Evolutionary conservation across 1,284 basidiomycete genomes (phyloP), one percentile per base, ranked within the genome.

Genomic region (Pseudozyma hubeiensis): DNA sequence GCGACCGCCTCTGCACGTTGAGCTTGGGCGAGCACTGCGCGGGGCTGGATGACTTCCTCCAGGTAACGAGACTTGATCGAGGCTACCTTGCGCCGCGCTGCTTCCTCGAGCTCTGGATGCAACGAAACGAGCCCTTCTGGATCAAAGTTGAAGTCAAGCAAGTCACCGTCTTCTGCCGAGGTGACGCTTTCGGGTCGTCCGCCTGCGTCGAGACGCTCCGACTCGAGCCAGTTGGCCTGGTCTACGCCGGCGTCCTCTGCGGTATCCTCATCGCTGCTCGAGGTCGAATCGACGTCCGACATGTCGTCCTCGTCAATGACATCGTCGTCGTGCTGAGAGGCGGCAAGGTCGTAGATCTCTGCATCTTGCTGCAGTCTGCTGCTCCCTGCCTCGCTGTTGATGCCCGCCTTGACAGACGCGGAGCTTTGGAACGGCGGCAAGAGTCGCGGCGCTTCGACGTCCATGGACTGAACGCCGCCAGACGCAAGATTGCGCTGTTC

Each of bases 51-150:
- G 35, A 82, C 81, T 17, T 56, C 63, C 41, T 75, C 68, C 34
- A 77, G 64, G 64, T 76, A 84, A 16, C 74, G 66, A 24, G 71
- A 75, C 46, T 75, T 71, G 64, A 83, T 76, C 35, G 71, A 59
- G 13, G 72, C 73, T 0, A 82, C 78, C 45, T 79, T 80, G 37
- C 62, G 72, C 57, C 77, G 78, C 31, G 81, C 82, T 2, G 70
- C 74, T 29, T 69, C 59, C 58, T 84, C 81, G 35, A 80, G 63
- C 43, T 81, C 79, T 7, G 79, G 78, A 53, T 82, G 75, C 31
- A 84, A 55, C 4, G 79, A 79, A 43, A 84, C 77, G 37, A 81
- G 64, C 24, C 79, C 71, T 9, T 81, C 80, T 2, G 82, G 82
- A 50, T 84, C 82, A 11, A 83, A 64, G 56, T 81, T 78, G 54